A percentile compares a stretch with the other conserved stretches of the same genome.
Conservation (phyloP, 2,329 filamentous ascomycete species). For the Neofusicoccum sp. region DNA sequence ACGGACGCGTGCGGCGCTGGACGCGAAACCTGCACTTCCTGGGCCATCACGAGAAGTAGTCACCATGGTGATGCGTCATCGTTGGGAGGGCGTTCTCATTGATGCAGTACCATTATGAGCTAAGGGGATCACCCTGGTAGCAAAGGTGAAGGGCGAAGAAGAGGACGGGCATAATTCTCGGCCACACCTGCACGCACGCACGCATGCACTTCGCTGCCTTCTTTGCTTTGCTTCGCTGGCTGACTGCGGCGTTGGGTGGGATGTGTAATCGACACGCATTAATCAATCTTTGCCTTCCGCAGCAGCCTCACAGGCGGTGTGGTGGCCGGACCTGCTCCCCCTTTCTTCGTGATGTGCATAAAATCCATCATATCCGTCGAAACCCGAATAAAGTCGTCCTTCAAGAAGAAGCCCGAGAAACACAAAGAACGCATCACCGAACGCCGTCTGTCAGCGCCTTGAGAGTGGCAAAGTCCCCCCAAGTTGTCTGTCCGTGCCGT, state of each 20-base stretch:
- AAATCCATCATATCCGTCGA: constrained; percentile 14
- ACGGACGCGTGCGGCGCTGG: not conserved
- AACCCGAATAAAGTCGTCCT: not conserved
- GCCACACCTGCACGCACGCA: not conserved
- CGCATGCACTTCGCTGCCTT: not conserved
- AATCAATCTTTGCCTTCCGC: not conserved
- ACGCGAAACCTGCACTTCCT: no score
- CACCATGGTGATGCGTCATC: no score
- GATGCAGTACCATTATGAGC: no score
- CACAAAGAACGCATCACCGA: constrained; percentile 25
- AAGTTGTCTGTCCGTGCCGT: constrained; percentile 2
- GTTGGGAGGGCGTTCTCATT: no score
- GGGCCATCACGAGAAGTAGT: no score
- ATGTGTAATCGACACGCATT: not conserved
- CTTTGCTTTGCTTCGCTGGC: not conserved
- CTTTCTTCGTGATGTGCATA: not conserved
- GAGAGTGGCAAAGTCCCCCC: constrained; percentile 1
- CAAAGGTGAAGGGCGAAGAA: not conserved
- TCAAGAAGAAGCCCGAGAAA: constrained; percentile 17
- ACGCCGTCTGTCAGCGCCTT: constrained; percentile 27
- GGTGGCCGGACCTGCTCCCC: not conserved
- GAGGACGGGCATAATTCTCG: not conserved
- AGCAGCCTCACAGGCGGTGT: not conserved
- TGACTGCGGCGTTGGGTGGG: not conserved
- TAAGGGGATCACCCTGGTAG: not conserved